Percentiles rank a stretch among this genome's conserved stretches.
Evolutionary conservation across 352 stramenopile genomes (phyloP).

Genomic region (Phytophthora megakarya): DNA sequence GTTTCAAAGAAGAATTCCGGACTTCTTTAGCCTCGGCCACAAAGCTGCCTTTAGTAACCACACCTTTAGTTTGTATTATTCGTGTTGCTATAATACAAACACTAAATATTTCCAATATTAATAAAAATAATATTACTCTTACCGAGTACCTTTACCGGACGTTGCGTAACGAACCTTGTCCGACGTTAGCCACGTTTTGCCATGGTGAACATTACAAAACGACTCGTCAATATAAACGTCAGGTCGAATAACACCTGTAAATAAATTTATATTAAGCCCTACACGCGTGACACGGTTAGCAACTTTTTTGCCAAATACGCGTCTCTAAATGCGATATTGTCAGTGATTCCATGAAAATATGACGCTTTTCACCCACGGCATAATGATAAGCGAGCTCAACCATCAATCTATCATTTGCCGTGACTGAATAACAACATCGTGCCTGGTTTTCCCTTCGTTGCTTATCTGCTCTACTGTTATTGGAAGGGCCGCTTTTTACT

Average conservation of each 20-base stretch:
- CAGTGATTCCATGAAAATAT: too few relatives aligned
- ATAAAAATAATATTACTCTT: constrained; percentile 1
- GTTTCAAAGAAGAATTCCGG: too few relatives aligned
- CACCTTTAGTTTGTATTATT: neutral
- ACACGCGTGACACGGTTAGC: neutral
- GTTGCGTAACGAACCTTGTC: constrained; percentile 21
- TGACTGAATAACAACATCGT: too few relatives aligned
- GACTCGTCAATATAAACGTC: constrained; percentile 34
- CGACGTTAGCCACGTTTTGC: constrained; percentile 23
- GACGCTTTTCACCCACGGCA: too few relatives aligned
- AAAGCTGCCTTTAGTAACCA: neutral
- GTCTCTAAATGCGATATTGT: too few relatives aligned
- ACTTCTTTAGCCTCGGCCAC: neutral
- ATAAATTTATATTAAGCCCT: too few relatives aligned
- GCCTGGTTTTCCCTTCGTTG: too few relatives aligned
- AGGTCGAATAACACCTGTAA: neutral
- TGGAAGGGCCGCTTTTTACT: too few relatives aligned
- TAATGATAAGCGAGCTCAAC: too few relatives aligned
- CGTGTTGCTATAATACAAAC: neutral
- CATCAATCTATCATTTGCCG: too few relatives aligned
- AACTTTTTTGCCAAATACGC: neutral
- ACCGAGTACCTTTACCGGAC: neutral
- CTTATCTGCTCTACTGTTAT: too few relatives aligned
- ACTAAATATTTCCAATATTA: neutral
- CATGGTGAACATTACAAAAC: constrained; percentile 31